A percentile compares a stretch with the other conserved stretches of the same genome.
These are phyloP conservation scores for Schizochytrium sp. DNA, from an alignment of 108 stramenopile genomes.

Conservation along the genomic window DNA sequence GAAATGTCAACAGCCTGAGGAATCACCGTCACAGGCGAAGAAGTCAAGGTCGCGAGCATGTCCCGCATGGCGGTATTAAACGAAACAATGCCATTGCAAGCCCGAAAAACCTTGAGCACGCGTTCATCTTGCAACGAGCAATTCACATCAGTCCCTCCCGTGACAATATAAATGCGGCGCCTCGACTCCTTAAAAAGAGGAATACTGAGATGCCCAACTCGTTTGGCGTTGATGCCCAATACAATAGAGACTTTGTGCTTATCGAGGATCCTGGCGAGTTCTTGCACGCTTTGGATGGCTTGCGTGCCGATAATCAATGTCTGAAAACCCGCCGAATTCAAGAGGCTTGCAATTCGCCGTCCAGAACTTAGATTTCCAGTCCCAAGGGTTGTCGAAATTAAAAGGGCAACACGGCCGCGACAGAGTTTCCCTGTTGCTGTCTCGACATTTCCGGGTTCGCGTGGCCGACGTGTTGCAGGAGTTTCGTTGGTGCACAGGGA, in stretches of 20 bases:
- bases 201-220: neutral
- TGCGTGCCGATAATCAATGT: neutral
- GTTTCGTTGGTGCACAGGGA: neutral
- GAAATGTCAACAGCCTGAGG: neutral
- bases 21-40: neutral
- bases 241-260: neutral
- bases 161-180: neutral
- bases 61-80: neutral
- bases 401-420: neutral
- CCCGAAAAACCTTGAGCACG: neutral
- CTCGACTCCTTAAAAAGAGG: neutral
- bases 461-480: neutral
- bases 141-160: neutral
- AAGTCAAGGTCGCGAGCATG: neutral
- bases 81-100: neutral
- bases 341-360: neutral
- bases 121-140: neutral
- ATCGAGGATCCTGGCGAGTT: neutral
- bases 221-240: neutral
- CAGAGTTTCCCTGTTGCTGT: neutral
- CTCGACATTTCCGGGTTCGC: neutral
- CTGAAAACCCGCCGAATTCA: neutral
- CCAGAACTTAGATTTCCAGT: neutral
- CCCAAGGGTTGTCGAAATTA: neutral
- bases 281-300: neutral